phyloP scores from a whole-genome alignment of 495 filamentous ascomycete species.

The Neurospora sp. region DNA sequence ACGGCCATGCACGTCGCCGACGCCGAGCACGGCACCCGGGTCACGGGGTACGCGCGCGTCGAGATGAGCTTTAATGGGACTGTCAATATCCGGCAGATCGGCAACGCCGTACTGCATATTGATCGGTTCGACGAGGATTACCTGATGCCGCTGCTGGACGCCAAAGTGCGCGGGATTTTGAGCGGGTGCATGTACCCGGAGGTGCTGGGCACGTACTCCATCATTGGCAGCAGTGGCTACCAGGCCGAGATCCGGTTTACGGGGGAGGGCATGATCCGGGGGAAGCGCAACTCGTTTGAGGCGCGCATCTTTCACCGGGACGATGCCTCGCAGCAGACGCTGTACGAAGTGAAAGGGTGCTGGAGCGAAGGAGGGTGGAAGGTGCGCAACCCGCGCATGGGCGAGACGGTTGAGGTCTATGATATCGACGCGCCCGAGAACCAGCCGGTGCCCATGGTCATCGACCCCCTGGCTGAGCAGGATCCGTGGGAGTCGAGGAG shows the following conservation, averaged over 20 bases:
- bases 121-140: constrained; percentile 41
- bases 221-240: constrained; percentile 26
- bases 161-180: constrained; percentile 33
- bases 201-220: constrained; percentile 25
- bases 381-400: constrained; percentile 22
- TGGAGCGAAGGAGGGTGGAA: constrained; percentile 32
- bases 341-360: constrained; percentile 27
- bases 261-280: constrained; percentile 24
- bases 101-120: constrained; percentile 52
- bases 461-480: constrained; percentile 22
- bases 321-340: constrained; percentile 5
- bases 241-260: constrained; percentile 28
- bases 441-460: constrained; percentile 11
- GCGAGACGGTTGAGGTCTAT: constrained; percentile 21
- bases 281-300: constrained; percentile 26
- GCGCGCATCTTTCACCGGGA: constrained; percentile 14
- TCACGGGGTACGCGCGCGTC: constrained; percentile 83
- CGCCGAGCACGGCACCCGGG: constrained; percentile 59
- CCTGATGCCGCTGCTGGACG: constrained; percentile 35
- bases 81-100: constrained; percentile 75
- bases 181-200: constrained; percentile 34
- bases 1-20: constrained; percentile 78
- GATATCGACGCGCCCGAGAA: constrained; percentile 22
- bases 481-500: constrained; percentile 34
- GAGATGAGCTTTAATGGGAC: constrained; percentile 73